Evolutionary conservation across 2,329 filamentous ascomycete species (phyloP).

Genomic region (Aurifilum marmelostoma): DNA sequence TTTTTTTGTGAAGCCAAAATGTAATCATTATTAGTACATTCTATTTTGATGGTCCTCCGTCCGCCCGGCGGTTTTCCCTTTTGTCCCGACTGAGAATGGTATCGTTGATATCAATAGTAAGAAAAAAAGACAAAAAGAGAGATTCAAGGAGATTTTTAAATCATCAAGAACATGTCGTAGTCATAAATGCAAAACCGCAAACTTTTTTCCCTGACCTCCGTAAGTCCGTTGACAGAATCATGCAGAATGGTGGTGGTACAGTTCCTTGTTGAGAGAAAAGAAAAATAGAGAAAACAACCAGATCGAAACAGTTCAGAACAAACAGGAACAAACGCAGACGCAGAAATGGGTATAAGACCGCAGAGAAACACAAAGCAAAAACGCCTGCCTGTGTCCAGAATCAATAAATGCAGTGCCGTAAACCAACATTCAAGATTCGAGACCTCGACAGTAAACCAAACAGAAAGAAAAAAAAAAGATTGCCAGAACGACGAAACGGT

Average conservation of each 20-base stretch:
- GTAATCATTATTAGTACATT: slow-evolving; percentile 22
- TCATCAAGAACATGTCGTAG: slow-evolving; percentile 18
- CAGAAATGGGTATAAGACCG: slow-evolving; percentile 19
- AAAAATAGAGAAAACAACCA: not conserved
- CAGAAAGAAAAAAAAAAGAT: slow-evolving; percentile 5
- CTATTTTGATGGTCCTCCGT: slow-evolving; percentile 25
- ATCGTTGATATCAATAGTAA: slow-evolving; percentile 21
- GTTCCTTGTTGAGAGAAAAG: not conserved
- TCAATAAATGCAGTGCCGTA: slow-evolving; percentile 23
- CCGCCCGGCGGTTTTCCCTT: slow-evolving; percentile 21
- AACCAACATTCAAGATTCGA: slow-evolving; percentile 17
- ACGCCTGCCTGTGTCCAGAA: slow-evolving; percentile 16
- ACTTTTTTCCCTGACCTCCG: slow-evolving; percentile 21
- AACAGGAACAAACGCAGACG: slow-evolving; percentile 3
- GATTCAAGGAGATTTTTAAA: slow-evolving; percentile 16
- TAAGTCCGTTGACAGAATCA: slow-evolving; percentile 14
- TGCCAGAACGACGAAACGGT: slow-evolving; percentile 6
- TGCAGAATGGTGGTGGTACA: slow-evolving; percentile 22
- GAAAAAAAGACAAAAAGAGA: not conserved
- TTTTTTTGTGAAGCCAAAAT: not conserved
- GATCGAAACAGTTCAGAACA: slow-evolving; percentile 2
- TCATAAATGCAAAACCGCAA: slow-evolving; percentile 15
- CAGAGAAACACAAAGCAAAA: slow-evolving; percentile 9
- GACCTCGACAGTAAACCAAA: slow-evolving; percentile 13
- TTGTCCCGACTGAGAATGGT: slow-evolving; percentile 21